phyloP scores from a whole-genome alignment of 2,329 filamentous ascomycete species.

The Pseudogymnoascus destructans region DNA sequence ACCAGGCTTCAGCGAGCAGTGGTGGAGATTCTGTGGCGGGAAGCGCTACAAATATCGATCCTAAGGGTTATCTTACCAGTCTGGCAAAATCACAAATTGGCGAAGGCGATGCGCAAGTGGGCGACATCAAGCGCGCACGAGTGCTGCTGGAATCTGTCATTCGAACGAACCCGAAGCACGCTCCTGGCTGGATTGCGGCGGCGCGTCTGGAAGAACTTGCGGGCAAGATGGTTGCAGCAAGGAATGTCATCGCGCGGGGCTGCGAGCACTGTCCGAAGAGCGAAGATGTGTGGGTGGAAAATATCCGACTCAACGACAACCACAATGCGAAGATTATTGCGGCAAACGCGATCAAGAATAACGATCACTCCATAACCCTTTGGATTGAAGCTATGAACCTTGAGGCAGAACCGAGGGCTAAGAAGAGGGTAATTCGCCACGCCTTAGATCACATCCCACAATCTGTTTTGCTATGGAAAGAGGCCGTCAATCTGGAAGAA shows the following conservation, averaged over 20 bases:
- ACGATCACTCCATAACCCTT: conserved; percentile 72
- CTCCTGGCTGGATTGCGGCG: conserved; percentile 89
- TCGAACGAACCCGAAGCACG: conserved; percentile 91
- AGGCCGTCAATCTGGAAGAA: conserved; percentile 89
- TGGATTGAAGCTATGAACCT: conserved; percentile 96
- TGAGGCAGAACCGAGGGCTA: conserved; percentile 67
- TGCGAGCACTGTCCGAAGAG: conserved; percentile 87
- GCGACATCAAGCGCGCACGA: conserved; percentile 88
- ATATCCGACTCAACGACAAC: conserved; percentile 81
- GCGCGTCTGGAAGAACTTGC: conserved; percentile 86
- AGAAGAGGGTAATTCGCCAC: conserved; percentile 84
- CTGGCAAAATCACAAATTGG: conserved; percentile 69
- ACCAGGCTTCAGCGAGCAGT: conserved; percentile 67
- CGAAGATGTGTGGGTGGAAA: conserved; percentile 92
- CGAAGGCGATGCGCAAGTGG: conserved; percentile 71
- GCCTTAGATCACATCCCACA: conserved; percentile 87
- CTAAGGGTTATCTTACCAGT: conserved; percentile 90
- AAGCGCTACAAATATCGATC: conserved; percentile 82
- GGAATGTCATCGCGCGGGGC: conserved; percentile 76
- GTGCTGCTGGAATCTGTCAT: conserved; percentile 92
- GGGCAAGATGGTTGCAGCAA: conserved; percentile 78
- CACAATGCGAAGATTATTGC: conserved; percentile 94
- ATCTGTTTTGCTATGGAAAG: conserved; percentile 96
- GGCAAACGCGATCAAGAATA: conserved; percentile 82
- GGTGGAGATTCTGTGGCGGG: conserved; percentile 58